Conservation (phyloP, 345 rosid genomes). For the Eucalyptus curtisii region DNA sequence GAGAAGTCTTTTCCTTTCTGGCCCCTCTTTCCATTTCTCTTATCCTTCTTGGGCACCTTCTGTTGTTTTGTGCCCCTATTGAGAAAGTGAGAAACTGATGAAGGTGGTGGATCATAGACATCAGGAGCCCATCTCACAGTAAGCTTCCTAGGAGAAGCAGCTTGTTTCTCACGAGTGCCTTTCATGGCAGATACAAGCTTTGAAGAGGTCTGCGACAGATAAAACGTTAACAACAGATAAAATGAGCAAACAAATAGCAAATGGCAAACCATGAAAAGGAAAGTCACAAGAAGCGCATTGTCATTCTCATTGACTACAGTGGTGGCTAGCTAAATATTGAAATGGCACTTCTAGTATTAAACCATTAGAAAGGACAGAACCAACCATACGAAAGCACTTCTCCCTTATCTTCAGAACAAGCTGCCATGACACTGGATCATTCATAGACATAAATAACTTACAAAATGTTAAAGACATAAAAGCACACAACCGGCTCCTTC, state of each 20-base stretch:
- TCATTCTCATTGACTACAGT: neutral
- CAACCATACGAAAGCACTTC: neutral
- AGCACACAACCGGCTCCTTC: neutral
- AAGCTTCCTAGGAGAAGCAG: conserved; percentile 24
- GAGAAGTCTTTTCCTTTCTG: conserved; percentile 41
- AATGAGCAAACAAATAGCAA: neutral
- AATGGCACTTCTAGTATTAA: neutral
- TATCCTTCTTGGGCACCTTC: conserved; percentile 45
- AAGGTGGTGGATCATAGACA: conserved; percentile 83
- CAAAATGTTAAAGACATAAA: neutral
- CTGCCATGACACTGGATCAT: neutral
- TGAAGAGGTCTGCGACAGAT: conserved; percentile 11
- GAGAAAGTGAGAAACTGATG: conserved; percentile 49
- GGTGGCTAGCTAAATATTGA: neutral
- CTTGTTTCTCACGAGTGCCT: conserved; percentile 71
- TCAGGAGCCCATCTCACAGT: conserved; percentile 78
- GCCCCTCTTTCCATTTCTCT: conserved; percentile 69
- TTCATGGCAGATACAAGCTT: conserved; percentile 70
- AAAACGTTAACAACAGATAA: neutral
- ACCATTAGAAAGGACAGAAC: neutral
- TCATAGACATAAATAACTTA: neutral
- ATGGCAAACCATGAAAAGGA: neutral
- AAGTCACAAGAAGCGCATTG: neutral
- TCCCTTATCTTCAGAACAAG: neutral
- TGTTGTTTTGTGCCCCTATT: conserved; percentile 38